Evolutionary conservation across 768 basidiomycete genomes (phyloP), one percentile per base, ranked within the genome.

Genomic region (Crucibulum laeve): DNA sequence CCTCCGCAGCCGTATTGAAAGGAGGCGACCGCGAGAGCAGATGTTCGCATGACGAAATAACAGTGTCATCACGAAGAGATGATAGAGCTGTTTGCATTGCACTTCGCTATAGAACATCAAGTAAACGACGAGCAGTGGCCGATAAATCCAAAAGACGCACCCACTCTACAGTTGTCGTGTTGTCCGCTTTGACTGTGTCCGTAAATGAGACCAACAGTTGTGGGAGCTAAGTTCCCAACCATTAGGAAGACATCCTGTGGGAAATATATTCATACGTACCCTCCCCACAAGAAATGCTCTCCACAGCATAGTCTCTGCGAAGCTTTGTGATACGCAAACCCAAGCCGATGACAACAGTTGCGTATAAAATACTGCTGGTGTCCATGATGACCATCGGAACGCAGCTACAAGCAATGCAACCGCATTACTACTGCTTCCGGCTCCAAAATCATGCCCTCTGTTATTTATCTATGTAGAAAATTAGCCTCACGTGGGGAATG

Each of bases 221-320:
- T 22, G 87, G 87, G 10, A 90, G 67, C 87, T 88, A 54, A 23
- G 45, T 26, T 28, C 24, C 19, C 10, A 48, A 39, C 18, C 25
- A 46, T 42, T 15, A 44, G 21, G 15, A 15, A 26, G 10, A 19
- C 25, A 43, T 24, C n/a, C 24, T 47, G 17, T 4, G 21, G 28
- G 11, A 28, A 42, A 48, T 26, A 17, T 42, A 33, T 45, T 23
- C 38, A 42, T 25, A 49, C 82, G 53, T 62, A 90, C 87, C 42
- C 87, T 74, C 28, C 85, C 82, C 43, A 86, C 63, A 15, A 87
- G 70, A 54, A 89, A 90, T 15, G 80, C 72, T 50, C 76, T 77
- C 87, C 87, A 91, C 24, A 88, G 53, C 49, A 42, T 63, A 45
- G 53, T 60, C 49, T 51, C 65, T 21, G 52, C 45, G 5, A 50